These are phyloP conservation scores for Tylopilus subfusipes DNA, from an alignment of 768 basidiomycete genomes.

Conservation along the genomic window DNA sequence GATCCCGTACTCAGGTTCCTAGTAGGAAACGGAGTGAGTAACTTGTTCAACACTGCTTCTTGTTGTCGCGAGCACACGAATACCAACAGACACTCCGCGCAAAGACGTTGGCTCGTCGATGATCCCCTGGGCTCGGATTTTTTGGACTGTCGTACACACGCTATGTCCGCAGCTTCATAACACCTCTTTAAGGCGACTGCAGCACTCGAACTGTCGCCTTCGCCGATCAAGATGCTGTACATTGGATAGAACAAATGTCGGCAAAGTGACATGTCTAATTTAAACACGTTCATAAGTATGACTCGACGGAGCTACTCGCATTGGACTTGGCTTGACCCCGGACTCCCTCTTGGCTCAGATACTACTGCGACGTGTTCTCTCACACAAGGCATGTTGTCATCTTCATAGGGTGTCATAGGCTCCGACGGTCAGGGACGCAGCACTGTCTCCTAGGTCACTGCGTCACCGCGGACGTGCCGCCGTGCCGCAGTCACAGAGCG, in stretches of 20 bases:
- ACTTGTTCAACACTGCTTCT: background rate
- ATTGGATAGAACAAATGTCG: background rate
- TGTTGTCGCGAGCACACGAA: background rate
- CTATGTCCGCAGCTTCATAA: background rate
- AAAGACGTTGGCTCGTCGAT: background rate
- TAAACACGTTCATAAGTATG: background rate
- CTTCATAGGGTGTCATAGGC: slow-evolving; percentile 17
- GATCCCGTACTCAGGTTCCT: background rate
- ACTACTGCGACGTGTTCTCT: background rate
- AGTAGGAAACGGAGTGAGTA: background rate
- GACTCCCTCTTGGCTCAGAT: slow-evolving; percentile 5
- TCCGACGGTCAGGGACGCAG: background rate
- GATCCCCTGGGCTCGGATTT: background rate
- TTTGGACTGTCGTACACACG: background rate
- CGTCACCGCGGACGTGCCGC: background rate
- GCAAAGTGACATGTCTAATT: background rate
- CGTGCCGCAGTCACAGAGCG: background rate
- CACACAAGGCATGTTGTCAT: slow-evolving; percentile 13
- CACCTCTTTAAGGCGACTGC: background rate
- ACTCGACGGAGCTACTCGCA: background rate
- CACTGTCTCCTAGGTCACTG: background rate
- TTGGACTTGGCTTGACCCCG: slow-evolving; percentile 11
- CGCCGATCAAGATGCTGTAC: background rate
- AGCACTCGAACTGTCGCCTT: background rate
- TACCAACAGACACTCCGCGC: too few relatives aligned